A percentile compares a stretch with the other conserved stretches of the same genome.
These are phyloP conservation scores for Logfia minima DNA, from an alignment of 129 eudicot species.

Conservation along the genomic window DNA sequence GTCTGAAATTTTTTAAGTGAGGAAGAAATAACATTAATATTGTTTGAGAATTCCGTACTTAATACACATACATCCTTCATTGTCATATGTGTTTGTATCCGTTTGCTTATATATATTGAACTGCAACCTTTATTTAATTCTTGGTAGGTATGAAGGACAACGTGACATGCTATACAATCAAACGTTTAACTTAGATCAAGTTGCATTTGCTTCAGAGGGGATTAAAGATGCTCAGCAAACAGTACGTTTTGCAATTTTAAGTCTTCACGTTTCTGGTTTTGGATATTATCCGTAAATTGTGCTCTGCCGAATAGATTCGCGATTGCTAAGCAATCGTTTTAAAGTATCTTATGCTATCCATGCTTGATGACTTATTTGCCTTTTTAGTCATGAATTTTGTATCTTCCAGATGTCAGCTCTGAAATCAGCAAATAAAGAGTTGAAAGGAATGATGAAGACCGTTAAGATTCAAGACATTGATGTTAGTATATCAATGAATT, in stretches of 20 bases:
- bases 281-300: background rate
- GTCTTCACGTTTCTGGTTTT: slow-evolving; percentile 12
- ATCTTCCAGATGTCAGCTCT: slow-evolving; percentile 83
- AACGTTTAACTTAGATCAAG: slow-evolving; percentile 94
- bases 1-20: background rate
- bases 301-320: background rate
- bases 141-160: slow-evolving; percentile 92
- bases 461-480: slow-evolving; percentile 96
- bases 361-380: background rate
- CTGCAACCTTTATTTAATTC: slow-evolving; percentile 13
- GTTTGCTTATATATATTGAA: background rate
- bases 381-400: slow-evolving; percentile 10
- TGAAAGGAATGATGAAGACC: slow-evolving; percentile 98
- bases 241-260: slow-evolving; percentile 45
- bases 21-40: background rate
- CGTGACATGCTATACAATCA: slow-evolving; percentile 98
- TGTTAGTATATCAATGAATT: slow-evolving; percentile 45
- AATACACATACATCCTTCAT: background rate
- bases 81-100: background rate
- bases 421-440: slow-evolving; percentile 93
- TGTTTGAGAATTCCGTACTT: background rate
- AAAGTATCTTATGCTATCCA: background rate
- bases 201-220: slow-evolving; percentile 95
- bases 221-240: slow-evolving; percentile 99
- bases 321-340: background rate